A percentile compares a stretch with the other conserved stretches of the same genome.
Evolutionary conservation across 352 stramenopile species (phyloP).

Genomic region (Hyaloperonospora brassicae): DNA sequence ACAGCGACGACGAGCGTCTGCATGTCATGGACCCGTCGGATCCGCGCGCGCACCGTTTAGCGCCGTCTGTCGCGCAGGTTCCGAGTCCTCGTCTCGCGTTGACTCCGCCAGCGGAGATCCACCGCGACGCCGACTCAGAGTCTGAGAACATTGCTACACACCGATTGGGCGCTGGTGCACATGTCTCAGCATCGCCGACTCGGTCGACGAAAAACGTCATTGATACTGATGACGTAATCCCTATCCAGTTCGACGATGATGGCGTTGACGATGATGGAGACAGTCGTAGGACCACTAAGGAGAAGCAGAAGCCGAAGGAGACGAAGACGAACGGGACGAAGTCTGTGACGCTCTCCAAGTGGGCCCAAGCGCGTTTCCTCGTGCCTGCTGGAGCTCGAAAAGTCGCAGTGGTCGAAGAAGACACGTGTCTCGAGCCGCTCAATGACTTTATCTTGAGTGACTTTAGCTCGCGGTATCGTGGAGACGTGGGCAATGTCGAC

Average conservation of each 20-base stretch:
- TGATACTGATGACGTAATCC: constrained; percentile 8
- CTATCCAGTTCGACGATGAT: constrained; percentile 15
- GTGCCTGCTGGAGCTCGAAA: constrained; percentile 47
- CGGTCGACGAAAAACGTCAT: too few relatives aligned
- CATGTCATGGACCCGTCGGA: constrained; percentile 76
- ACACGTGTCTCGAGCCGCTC: constrained; percentile 64
- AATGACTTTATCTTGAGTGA: constrained; percentile 82
- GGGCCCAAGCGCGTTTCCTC: constrained; percentile 63
- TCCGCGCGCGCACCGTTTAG: constrained; percentile 46
- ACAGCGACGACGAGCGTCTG: constrained; percentile 41
- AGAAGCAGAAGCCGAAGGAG: background rate
- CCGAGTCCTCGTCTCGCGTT: constrained; percentile 16
- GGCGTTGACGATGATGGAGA: constrained; percentile 12
- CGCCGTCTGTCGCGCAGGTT: constrained; percentile 25
- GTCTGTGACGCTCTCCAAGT: constrained; percentile 56
- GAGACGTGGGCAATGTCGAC: constrained; percentile 34
- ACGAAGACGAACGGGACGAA: background rate
- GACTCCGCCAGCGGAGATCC: constrained; percentile 14
- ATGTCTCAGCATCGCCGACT: too few relatives aligned
- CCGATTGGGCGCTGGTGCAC: too few relatives aligned
- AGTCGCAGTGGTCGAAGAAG: constrained; percentile 36
- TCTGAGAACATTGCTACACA: constrained; percentile 7
- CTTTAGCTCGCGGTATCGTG: constrained; percentile 65
- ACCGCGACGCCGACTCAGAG: constrained; percentile 33
- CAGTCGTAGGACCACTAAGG: too few relatives aligned